Percentiles rank a stretch among this genome's conserved stretches.
Evolutionary conservation across 257 asterid species (phyloP).

Genomic region (Fraxinus excelsior): DNA sequence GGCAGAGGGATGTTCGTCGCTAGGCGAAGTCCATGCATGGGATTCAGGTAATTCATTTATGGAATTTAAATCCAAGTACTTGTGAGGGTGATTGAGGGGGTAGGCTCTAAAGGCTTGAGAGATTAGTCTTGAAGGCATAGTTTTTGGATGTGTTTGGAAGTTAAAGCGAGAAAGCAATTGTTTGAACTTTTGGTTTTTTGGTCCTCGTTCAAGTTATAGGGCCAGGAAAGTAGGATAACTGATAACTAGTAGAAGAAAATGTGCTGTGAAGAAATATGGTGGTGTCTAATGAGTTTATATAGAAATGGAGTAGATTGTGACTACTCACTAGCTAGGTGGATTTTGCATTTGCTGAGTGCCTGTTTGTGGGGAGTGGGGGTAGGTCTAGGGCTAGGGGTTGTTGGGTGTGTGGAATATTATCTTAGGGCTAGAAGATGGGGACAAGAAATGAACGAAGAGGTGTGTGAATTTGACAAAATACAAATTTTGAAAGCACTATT

Average conservation of each 20-base stretch:
- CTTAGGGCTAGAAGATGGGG: background rate
- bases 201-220: slow-evolving; percentile 35
- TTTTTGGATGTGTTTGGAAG: background rate
- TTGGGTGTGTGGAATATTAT: background rate
- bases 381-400: background rate
- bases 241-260: background rate
- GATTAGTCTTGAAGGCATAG: slow-evolving; percentile 55
- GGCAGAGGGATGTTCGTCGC: slow-evolving; percentile 23
- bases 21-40: slow-evolving; percentile 72
- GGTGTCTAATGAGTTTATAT: slow-evolving; percentile 40
- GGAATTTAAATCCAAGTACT: slow-evolving; percentile 60
- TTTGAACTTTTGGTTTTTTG: background rate
- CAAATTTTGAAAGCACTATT: background rate
- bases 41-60: slow-evolving; percentile 78
- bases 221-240: slow-evolving; percentile 4
- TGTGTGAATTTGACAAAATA: background rate
- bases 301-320: slow-evolving; percentile 51
- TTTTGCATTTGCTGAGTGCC: slow-evolving; percentile 13
- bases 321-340: slow-evolving; percentile 30
- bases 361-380: background rate
- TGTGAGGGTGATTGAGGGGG: slow-evolving; percentile 36
- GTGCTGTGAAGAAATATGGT: slow-evolving; percentile 31
- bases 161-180: slow-evolving; percentile 5
- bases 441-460: background rate
- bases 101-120: slow-evolving; percentile 36